phyloP scores from a whole-genome alignment of 805 yeast species.

The Ogataea ramenticola region DNA sequence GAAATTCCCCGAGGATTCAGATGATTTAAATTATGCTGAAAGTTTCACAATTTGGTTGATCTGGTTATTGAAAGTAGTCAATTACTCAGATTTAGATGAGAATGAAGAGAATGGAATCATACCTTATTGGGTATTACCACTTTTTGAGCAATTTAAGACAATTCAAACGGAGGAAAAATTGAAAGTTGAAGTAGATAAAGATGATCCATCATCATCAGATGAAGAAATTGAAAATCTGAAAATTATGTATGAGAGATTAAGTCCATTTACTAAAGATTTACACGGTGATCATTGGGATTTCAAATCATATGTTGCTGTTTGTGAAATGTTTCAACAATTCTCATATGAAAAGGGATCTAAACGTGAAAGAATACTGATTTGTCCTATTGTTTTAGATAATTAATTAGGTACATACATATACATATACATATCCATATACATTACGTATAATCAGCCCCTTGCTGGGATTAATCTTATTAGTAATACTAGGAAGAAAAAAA shows the following conservation, averaged over 20 bases:
- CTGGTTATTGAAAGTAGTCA: neutral
- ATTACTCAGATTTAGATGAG: neutral
- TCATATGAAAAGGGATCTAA: conserved; percentile 21
- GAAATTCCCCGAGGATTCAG: neutral
- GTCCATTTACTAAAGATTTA: neutral
- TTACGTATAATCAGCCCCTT: conserved; percentile 26
- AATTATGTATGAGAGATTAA: neutral
- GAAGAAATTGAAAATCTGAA: neutral
- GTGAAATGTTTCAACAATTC: conserved; percentile 9
- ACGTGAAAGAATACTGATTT: conserved; percentile 16
- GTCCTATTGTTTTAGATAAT: conserved; percentile 9
- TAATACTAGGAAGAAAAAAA: conserved; percentile 19
- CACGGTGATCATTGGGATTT: conserved; percentile 13
- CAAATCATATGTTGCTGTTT: conserved; percentile 9
- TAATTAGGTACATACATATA: neutral
- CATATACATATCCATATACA: too few relatives aligned
- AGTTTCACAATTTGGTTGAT: neutral
- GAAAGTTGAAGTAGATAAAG: neutral
- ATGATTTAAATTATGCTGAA: neutral
- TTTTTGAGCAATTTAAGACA: neutral
- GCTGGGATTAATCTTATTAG: conserved; percentile 25
- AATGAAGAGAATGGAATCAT: neutral
- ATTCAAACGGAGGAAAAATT: neutral
- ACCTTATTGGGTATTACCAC: neutral
- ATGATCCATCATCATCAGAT: neutral